A percentile compares a stretch with the other conserved stretches of the same genome.
Conservation (phyloP, 1,284 basidiomycete species). For the Abortiporus biennis region DNA sequence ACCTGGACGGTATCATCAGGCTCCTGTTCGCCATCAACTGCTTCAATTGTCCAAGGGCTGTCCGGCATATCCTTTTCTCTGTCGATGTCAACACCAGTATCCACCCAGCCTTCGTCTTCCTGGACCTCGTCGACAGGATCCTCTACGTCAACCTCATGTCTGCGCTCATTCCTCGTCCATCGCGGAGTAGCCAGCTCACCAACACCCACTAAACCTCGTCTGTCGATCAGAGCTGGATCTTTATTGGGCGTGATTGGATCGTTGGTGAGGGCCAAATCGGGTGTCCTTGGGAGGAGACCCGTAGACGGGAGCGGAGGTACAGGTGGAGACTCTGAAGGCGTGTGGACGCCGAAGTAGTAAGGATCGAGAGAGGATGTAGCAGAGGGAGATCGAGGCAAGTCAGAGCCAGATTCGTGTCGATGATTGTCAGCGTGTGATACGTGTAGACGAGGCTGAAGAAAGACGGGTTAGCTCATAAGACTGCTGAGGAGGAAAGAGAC, state of each 20-base stretch:
- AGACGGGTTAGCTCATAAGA: background rate
- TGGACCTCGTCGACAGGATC: conserved; percentile 29
- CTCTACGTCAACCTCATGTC: conserved; percentile 28
- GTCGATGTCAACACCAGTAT: conserved; percentile 30
- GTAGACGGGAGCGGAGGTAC: conserved; percentile 39
- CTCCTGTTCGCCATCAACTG: conserved; percentile 70
- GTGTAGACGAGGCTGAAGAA: conserved; percentile 31
- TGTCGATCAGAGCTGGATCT: conserved; percentile 81
- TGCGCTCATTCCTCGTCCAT: conserved; percentile 54
- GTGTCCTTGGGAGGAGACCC: conserved; percentile 30
- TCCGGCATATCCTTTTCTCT: conserved; percentile 43
- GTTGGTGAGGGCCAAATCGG: conserved; percentile 30
- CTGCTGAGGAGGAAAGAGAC: conserved; percentile 1
- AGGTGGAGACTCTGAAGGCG: conserved; percentile 56
- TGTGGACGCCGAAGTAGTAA: conserved; percentile 71
- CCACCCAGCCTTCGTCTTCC: conserved; percentile 37
- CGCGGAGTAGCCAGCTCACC: conserved; percentile 97
- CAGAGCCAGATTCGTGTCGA: conserved; percentile 24
- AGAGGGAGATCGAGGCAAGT: conserved; percentile 49
- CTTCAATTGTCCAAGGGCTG: conserved; percentile 85
- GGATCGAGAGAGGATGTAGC: conserved; percentile 75
- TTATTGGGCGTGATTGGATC: conserved; percentile 69
- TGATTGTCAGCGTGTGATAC: conserved; percentile 28
- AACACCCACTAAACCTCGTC: conserved; percentile 85
- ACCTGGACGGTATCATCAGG: conserved; percentile 56